These are phyloP conservation scores for Globisporangium emineosum DNA, from an alignment of 352 stramenopile species.

Conservation along the genomic window DNA sequence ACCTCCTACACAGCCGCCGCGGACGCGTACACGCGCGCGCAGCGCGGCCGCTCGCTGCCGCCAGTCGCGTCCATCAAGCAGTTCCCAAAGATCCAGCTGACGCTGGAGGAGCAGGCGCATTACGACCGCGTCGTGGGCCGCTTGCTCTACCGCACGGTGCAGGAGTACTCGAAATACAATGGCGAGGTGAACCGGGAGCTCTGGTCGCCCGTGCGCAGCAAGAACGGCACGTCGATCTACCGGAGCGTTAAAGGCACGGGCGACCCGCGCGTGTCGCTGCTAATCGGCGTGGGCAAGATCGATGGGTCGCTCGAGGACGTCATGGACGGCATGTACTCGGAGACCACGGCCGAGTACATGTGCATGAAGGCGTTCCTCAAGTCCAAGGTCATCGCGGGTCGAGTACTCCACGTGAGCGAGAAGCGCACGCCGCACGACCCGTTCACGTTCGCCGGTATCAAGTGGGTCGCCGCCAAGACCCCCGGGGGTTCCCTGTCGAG, in stretches of 20 bases:
- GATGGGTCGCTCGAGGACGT: conserved; percentile 41
- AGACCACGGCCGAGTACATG: conserved; percentile 37
- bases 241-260: conserved; percentile 40
- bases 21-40: conserved; percentile 19
- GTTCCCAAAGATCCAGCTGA: conserved; percentile 13
- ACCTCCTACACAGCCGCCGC: neutral
- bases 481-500: conserved; percentile 22
- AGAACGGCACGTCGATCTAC: conserved; percentile 39
- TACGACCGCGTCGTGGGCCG: conserved; percentile 28
- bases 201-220: conserved; percentile 40
- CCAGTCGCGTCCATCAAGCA: conserved; percentile 1
- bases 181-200: conserved; percentile 18
- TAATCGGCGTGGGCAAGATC: conserved; percentile 33
- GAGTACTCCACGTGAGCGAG: conserved; percentile 34
- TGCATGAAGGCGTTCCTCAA: conserved; percentile 36
- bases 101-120: conserved; percentile 24
- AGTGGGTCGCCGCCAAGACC: conserved; percentile 34
- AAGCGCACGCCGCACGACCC: conserved; percentile 27
- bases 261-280: conserved; percentile 26
- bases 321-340: conserved; percentile 39
- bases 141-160: conserved; percentile 26
- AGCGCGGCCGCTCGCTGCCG: neutral
- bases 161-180: conserved; percentile 21
- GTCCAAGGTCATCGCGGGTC: conserved; percentile 27
- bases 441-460: conserved; percentile 42